phyloP scores from a whole-genome alignment of 1,139 yeast genomes.

The Hyphopichia buzzinii region DNA sequence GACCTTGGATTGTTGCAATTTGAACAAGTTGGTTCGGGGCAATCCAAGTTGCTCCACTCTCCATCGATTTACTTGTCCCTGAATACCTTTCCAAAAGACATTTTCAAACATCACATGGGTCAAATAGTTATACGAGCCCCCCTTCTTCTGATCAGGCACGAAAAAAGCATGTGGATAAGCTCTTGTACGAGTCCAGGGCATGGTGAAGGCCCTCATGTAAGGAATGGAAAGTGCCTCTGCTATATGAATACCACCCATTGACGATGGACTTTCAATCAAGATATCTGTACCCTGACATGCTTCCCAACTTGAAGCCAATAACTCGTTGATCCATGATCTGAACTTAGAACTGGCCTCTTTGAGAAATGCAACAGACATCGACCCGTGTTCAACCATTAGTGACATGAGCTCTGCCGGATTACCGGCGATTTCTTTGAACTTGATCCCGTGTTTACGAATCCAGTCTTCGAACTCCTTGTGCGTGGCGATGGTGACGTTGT shows the following conservation, averaged over 20 bases:
- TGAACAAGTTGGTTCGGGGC: conserved; percentile 66
- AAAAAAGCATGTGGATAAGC: conserved; percentile 96
- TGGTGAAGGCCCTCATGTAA: conserved; percentile 90
- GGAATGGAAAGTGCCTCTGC: conserved; percentile 91
- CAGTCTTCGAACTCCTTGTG: conserved; percentile 79
- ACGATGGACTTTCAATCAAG: conserved; percentile 88
- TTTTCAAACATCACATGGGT: conserved; percentile 92
- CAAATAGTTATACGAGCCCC: conserved; percentile 88
- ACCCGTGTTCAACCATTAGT: conserved; percentile 87
- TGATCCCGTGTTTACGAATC: conserved; percentile 65
- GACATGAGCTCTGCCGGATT: conserved; percentile 92
- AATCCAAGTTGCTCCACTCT: conserved; percentile 64
- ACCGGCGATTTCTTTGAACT: conserved; percentile 79
- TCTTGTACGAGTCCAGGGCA: conserved; percentile 97
- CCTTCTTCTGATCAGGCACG: conserved; percentile 89
- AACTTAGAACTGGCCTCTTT: conserved; percentile 81
- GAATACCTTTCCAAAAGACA: conserved; percentile 89
- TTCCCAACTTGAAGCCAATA: conserved; percentile 70
- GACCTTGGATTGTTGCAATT: conserved; percentile 71
- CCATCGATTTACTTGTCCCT: conserved; percentile 89
- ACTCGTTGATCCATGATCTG: conserved; percentile 74
- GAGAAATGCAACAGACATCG: conserved; percentile 78
- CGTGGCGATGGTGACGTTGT: conserved; percentile 78
- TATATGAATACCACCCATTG: conserved; percentile 93
- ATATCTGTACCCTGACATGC: conserved; percentile 86